These are phyloP conservation scores for Botrytis elliptica DNA, from an alignment of 2,329 filamentous ascomycete species.

Conservation along the genomic window DNA sequence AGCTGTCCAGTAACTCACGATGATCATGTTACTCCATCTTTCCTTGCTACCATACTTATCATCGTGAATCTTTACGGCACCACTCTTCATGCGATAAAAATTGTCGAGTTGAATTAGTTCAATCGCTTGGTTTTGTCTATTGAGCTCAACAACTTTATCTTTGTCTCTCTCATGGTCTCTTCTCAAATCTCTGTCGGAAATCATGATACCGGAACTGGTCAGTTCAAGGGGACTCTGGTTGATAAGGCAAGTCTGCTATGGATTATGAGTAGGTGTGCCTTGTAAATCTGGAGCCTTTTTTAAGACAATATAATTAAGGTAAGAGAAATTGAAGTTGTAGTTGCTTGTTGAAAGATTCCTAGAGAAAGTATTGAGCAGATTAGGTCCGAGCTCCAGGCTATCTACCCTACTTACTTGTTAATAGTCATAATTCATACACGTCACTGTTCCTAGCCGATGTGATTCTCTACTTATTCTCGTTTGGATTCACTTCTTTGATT, in stretches of 20 bases:
- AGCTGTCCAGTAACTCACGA: not conserved
- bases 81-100: not conserved
- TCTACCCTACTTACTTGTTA: not conserved
- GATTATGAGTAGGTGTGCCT: no score
- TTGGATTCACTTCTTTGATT: not conserved
- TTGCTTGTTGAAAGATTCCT: not conserved
- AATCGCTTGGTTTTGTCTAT: not conserved
- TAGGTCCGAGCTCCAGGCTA: not conserved
- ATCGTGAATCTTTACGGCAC: not conserved
- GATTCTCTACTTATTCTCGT: not conserved
- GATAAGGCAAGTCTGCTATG: not conserved
- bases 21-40: not conserved
- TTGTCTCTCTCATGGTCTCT: not conserved
- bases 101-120: not conserved
- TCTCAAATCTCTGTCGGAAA: not conserved
- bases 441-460: not conserved
- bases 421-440: no score
- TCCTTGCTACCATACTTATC: not conserved
- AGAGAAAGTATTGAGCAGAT: no score
- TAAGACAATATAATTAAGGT: not conserved
- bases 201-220: not conserved
- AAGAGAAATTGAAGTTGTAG: not conserved
- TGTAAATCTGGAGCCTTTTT: no score
- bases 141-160: not conserved
- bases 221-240: not conserved